A percentile compares a stretch with the other conserved stretches of the same genome.
phyloP scores from a whole-genome alignment of 2,329 filamentous ascomycete genomes.

The Massarina eburnea region DNA sequence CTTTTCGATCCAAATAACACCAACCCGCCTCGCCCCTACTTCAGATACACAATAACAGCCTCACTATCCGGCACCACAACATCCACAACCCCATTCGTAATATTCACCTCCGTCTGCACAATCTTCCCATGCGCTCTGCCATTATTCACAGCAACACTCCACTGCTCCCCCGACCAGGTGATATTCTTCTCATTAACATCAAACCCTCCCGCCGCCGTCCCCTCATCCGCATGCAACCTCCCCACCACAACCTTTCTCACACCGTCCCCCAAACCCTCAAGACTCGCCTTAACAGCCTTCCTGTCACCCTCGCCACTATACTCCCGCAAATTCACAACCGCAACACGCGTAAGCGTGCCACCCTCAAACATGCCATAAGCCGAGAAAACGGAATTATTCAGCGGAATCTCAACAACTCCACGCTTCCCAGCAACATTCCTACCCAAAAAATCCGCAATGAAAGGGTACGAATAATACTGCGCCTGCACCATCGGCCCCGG shows the following conservation, averaged over 20 bases:
- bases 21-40: not conserved
- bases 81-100: slow-evolving; percentile 1
- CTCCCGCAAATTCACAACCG: slow-evolving; percentile 4
- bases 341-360: not conserved
- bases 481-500: slow-evolving; percentile 4
- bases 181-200: slow-evolving; percentile 7
- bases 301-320: not conserved
- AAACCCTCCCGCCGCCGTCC: slow-evolving; percentile 5
- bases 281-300: not conserved
- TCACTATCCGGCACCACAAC: slow-evolving; percentile 4
- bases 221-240: slow-evolving; percentile 5
- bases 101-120: not conserved
- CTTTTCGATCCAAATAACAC: no score
- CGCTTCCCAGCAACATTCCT: not conserved
- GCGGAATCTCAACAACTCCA: not conserved
- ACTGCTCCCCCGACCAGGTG: slow-evolving; percentile 1
- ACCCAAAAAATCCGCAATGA: slow-evolving; percentile 2
- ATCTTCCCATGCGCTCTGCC: slow-evolving; percentile 1
- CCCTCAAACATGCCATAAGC: slow-evolving; percentile 5
- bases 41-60: slow-evolving; percentile 5
- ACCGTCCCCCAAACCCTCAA: not conserved
- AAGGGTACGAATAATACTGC: slow-evolving; percentile 1
- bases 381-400: slow-evolving; percentile 1
- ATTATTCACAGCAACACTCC: not conserved
- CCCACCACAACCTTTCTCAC: slow-evolving; percentile 1